A percentile compares a stretch with the other conserved stretches of the same genome.
Evolutionary conservation across 2,329 filamentous ascomycete genomes (phyloP).

Genomic region (Coleophoma cylindrospora): DNA sequence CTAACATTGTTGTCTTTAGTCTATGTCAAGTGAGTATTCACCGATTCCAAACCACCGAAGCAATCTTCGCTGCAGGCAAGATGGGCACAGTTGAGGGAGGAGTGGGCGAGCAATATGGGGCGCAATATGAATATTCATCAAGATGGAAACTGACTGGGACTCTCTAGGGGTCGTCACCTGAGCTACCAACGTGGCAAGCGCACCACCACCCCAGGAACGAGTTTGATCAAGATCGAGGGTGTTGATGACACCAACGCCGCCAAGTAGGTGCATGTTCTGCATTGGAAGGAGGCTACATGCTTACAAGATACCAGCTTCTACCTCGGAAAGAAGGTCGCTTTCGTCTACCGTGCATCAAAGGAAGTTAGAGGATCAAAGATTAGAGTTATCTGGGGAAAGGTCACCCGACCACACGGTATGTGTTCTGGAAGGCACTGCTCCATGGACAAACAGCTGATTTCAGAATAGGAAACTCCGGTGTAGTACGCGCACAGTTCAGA

Average conservation of each 20-base stretch:
- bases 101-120: conserved; percentile 1
- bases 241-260: conserved; percentile 87
- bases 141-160: background rate
- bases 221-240: conserved; percentile 98
- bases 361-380: conserved; percentile 98
- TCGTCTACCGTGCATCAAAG: conserved; percentile 93
- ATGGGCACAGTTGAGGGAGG: background rate
- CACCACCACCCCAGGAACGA: conserved; percentile 83
- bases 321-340: conserved; percentile 97
- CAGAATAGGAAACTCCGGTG: conserved; percentile 81
- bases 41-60: conserved; percentile 9
- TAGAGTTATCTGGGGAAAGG: conserved; percentile 98
- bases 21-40: conserved; percentile 79
- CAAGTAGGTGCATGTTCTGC: conserved; percentile 53
- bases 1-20: conserved; percentile 45
- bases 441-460: conserved; percentile 7
- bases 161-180: conserved; percentile 86
- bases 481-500: conserved; percentile 96
- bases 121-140: no score
- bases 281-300: conserved; percentile 2
- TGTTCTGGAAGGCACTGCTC: conserved; percentile 9
- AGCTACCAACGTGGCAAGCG: conserved; percentile 96
- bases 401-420: conserved; percentile 90
- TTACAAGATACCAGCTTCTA: conserved; percentile 63
- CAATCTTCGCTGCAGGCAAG: background rate